Conservation (phyloP, 495 filamentous ascomycete genomes). For the Usnea hakonensis region DNA sequence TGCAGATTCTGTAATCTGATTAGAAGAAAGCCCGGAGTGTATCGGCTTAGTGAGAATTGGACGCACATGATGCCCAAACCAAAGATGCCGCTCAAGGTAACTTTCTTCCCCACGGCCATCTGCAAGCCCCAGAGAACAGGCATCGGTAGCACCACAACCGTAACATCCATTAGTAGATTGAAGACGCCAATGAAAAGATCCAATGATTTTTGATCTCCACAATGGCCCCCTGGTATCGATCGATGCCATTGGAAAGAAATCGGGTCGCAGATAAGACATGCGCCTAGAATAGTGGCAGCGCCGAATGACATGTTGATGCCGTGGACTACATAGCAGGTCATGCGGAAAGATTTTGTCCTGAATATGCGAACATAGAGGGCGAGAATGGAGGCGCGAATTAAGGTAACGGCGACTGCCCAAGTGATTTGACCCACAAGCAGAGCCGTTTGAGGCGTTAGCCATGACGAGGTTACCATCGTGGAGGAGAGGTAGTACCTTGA, state of each 20-base stretch:
- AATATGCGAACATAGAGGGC: conserved; percentile 39
- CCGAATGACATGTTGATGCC: conserved; percentile 15
- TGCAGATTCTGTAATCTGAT: conserved; percentile 15
- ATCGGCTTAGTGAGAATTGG: background rate
- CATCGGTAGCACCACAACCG: conserved; percentile 37
- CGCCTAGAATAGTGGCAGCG: conserved; percentile 21
- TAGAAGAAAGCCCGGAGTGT: too few species aligned
- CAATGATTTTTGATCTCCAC: conserved; percentile 28
- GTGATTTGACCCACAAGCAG: conserved; percentile 20
- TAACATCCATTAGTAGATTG: conserved; percentile 32
- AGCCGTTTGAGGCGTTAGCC: conserved; percentile 1
- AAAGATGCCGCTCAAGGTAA: conserved; percentile 22
- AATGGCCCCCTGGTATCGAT: conserved; percentile 22
- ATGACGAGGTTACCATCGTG: background rate
- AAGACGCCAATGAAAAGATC: conserved; percentile 29
- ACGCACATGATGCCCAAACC: conserved; percentile 21
- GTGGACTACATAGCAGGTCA: conserved; percentile 28
- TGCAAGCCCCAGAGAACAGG: conserved; percentile 38
- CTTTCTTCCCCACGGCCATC: conserved; percentile 32
- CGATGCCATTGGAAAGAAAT: conserved; percentile 29
- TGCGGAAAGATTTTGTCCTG: conserved; percentile 27
- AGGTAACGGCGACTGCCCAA: conserved; percentile 26
- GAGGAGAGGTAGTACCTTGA: conserved; percentile 6
- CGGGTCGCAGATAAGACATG: conserved; percentile 33
- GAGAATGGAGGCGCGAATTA: conserved; percentile 37